Evolutionary conservation across 768 basidiomycete species (phyloP), one percentile per base, ranked within the genome.

Genomic region (Amylocystis lapponica): DNA sequence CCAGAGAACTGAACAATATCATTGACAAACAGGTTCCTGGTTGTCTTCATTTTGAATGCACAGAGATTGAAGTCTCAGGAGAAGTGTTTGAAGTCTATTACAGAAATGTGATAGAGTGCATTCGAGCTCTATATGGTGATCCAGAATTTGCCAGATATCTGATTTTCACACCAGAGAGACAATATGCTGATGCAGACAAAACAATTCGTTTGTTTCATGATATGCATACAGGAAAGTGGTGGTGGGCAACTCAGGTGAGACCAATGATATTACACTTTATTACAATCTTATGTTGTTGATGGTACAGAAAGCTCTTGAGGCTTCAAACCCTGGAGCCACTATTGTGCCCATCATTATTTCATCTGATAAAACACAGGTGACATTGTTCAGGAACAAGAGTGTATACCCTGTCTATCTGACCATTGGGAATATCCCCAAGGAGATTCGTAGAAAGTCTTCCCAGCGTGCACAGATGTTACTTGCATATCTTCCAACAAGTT

Each of bases 401-500:
- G 56, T 54, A 7, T 60, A 58, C 21, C 52, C 54, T 1, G 49
- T 59, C 1, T 60, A 60, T 45, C 17, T 58, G 25, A 60, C 58
- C 0, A 52, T 60, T 19, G 58, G 58, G n/a, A 60, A 60, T 41
- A 21, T 59, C 17, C 51, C 53, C 8, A 54, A 52, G 27, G 49
- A 55, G 17, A 48, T 58, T 20, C 52, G 58, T 2, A 37, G 52
- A 17, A 57, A 54, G 27, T 55, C 53, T 7, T 55, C 51, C 5
- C 50, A 35, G 4, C 51, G 41, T 1, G 55, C 50, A 3, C 50
- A 54, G 11, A 51, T 60, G 20, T 45, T 62, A 2, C 45, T 62
- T 30, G 60, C 49, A 0, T 60, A 60, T 32, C 48, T 62, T 6
- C 58, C 60, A 2, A 45, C 51, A 0, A 27, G 52, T 1, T 23